Conservation (phyloP, 2,329 filamentous ascomycete species). For the Verticillium alfalfae region DNA sequence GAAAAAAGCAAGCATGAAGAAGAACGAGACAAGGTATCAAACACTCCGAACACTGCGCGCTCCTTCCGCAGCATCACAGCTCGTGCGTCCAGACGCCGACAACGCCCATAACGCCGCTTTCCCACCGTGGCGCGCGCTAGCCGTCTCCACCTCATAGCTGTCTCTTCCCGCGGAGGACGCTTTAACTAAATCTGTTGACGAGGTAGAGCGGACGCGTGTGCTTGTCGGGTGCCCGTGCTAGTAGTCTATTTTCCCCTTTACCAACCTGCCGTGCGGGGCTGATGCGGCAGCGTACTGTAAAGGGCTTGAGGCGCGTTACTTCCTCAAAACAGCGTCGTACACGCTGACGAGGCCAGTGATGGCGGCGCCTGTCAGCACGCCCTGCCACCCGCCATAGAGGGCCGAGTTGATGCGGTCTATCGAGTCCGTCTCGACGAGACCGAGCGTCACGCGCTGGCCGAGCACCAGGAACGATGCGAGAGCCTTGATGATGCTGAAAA, state of each 20-base stretch:
- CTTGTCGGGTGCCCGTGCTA: neutral
- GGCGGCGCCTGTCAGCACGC: conserved; percentile 61
- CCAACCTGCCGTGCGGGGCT: neutral
- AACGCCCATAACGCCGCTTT: conserved; percentile 12
- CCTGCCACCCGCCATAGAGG: conserved; percentile 67
- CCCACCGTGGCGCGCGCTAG: neutral
- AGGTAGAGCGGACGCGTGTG: neutral
- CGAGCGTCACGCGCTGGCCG: conserved; percentile 58
- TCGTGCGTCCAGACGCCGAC: conserved; percentile 6
- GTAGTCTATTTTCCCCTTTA: neutral
- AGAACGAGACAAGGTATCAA: conserved; percentile 9
- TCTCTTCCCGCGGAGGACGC: neutral
- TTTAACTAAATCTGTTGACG: neutral
- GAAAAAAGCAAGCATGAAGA: neutral
- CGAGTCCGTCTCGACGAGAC: conserved; percentile 53
- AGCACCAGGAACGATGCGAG: conserved; percentile 78
- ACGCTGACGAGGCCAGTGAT: conserved; percentile 65
- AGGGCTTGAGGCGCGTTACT: conserved; percentile 31
- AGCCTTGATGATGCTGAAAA: conserved; percentile 86
- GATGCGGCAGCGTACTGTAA: neutral
- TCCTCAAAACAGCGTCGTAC: conserved; percentile 73
- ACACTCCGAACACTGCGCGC: neutral
- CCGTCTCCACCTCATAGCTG: neutral
- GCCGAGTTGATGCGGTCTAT: conserved; percentile 60
- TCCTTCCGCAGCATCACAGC: conserved; percentile 3